Percentiles rank a stretch among this genome's conserved stretches.
Conservation (phyloP, 768 basidiomycete genomes). For the Cantharellus anzutake region DNA sequence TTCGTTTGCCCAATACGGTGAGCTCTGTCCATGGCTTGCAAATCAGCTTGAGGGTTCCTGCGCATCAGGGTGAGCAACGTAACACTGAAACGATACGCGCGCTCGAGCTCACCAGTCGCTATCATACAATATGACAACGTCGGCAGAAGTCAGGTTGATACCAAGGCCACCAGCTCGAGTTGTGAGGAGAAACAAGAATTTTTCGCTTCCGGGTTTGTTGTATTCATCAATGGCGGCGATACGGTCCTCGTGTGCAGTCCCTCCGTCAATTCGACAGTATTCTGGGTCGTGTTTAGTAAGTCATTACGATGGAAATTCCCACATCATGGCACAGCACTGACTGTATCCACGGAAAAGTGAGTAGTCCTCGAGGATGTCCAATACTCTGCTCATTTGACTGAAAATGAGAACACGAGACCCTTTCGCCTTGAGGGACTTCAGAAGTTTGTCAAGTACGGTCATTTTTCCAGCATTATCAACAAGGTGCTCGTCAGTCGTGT, state of each 20-base stretch:
- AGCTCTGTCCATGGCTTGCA: constrained; percentile 97
- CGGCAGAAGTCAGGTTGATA: constrained; percentile 89
- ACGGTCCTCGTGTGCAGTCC: constrained; percentile 92
- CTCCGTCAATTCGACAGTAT: constrained; percentile 92
- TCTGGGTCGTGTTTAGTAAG: constrained; percentile 25
- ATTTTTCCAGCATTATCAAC: constrained; percentile 92
- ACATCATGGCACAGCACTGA: constrained; percentile 23
- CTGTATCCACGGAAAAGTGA: constrained; percentile 81
- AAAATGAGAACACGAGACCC: constrained; percentile 95
- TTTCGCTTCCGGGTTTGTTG: constrained; percentile 84
- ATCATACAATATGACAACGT: constrained; percentile 89
- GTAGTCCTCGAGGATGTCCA: constrained; percentile 95
- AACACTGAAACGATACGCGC: neutral
- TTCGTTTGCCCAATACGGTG: constrained; percentile 95
- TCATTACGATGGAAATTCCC: constrained; percentile 2
- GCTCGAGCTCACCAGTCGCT: constrained; percentile 60
- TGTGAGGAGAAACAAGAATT: constrained; percentile 90
- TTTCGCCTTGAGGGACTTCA: constrained; percentile 70
- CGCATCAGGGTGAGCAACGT: neutral
- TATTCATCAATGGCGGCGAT: constrained; percentile 94
- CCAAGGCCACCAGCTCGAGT: constrained; percentile 94
- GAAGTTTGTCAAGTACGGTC: constrained; percentile 89
- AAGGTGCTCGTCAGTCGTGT: constrained; percentile 94
- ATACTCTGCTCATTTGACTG: constrained; percentile 97
- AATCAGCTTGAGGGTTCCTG: constrained; percentile 96